phyloP scores from a whole-genome alignment of 169 alveolate species.

The Plasmodium blacklocki region DNA sequence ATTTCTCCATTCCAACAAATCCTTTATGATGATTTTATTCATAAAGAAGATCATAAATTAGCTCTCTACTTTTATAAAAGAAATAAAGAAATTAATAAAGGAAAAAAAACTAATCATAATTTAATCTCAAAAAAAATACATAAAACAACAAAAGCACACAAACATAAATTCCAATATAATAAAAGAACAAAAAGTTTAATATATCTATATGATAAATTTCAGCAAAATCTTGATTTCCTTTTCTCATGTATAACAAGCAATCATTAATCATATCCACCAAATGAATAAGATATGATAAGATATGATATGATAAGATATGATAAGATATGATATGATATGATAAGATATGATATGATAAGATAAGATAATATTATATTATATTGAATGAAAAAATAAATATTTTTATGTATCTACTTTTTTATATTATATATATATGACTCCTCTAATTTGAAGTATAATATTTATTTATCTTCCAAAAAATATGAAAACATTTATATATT shows the following conservation, averaged over 20 bases:
- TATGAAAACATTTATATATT: too few relatives aligned
- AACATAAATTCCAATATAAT: background rate
- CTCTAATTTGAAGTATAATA: too few relatives aligned
- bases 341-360: too few relatives aligned
- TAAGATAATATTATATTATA: too few relatives aligned
- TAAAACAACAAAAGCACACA: slow-evolving; percentile 1
- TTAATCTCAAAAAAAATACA: slow-evolving; percentile 24
- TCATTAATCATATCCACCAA: background rate
- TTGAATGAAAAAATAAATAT: too few relatives aligned
- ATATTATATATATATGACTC: too few relatives aligned
- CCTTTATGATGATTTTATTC: background rate
- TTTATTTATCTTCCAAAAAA: too few relatives aligned
- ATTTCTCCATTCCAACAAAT: background rate
- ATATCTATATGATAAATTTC: slow-evolving; percentile 33
- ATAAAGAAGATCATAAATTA: slow-evolving; percentile 29
- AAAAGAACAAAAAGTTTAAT: slow-evolving; percentile 17
- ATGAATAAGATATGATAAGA: too few relatives aligned
- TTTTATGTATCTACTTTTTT: too few relatives aligned
- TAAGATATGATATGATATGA: too few relatives aligned
- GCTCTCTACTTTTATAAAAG: slow-evolving; percentile 64
- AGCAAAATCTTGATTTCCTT: slow-evolving; percentile 19
- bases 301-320: too few relatives aligned
- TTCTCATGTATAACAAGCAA: slow-evolving; percentile 42
- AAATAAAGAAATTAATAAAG: slow-evolving; percentile 16
- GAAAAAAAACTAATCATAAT: slow-evolving; percentile 26